Conservation (phyloP, 768 basidiomycete species). For the Russula abietina region DNA sequence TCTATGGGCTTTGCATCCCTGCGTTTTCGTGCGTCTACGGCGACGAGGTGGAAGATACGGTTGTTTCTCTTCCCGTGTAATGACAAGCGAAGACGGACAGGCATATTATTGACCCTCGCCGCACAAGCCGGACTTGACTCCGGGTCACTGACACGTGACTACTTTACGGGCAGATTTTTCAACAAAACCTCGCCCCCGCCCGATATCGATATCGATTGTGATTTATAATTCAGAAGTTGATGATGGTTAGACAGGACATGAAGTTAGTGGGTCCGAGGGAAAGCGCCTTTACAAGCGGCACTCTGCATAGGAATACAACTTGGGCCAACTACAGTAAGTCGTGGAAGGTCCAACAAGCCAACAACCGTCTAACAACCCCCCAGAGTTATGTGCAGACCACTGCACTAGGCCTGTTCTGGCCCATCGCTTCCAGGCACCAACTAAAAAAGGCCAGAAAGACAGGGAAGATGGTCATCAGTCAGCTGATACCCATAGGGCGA, state of each 20-base stretch:
- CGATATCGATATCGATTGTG: background rate
- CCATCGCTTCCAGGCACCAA: slow-evolving; percentile 68
- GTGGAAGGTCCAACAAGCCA: background rate
- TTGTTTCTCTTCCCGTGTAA: slow-evolving; percentile 71
- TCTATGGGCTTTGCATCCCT: slow-evolving; percentile 87
- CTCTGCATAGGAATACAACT: background rate
- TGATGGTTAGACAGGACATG: background rate
- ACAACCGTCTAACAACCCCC: background rate
- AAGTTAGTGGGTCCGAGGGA: background rate
- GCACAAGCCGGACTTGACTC: too few species aligned
- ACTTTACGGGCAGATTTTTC: too few species aligned
- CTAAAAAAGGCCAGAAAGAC: slow-evolving; percentile 32
- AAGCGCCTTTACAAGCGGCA: background rate
- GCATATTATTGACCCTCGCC: slow-evolving; percentile 36
- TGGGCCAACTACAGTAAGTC: background rate
- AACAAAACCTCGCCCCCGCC: background rate
- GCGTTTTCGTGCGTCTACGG: slow-evolving; percentile 60
- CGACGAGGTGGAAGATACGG: slow-evolving; percentile 81
- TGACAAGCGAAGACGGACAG: slow-evolving; percentile 79
- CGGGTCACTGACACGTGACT: background rate
- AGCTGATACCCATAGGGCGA: background rate
- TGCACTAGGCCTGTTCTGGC: slow-evolving; percentile 37
- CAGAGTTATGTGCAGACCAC: background rate
- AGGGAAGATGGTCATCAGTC: background rate
- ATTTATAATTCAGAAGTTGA: background rate